Base-by-base conservation (phyloP, 1,284 basidiomycete genomes). In the Afroboletus lepidellus region DNA sequence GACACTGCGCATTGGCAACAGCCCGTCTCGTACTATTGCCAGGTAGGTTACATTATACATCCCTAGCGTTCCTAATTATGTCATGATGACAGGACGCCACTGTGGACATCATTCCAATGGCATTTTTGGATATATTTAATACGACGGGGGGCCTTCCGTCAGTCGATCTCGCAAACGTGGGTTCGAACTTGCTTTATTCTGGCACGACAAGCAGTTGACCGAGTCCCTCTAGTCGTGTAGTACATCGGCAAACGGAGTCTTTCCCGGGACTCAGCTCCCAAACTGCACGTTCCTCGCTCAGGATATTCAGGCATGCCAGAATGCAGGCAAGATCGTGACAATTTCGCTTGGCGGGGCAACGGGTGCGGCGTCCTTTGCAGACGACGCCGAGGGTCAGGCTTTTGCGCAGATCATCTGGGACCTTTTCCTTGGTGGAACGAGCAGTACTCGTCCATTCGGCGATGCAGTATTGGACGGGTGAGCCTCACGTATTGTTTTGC, bases 381-480 rank as follows among this genome's bases (percentile, higher is more conserved):
- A 75, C 9, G 80, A 82, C 46, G 64, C 75, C 0, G 74, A 85
- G 60, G 84, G 77, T 1, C 56, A 69, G 41, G 62, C 64, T 0
- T 85, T 84, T 56, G 84, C 80, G 1, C 72, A 81, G 33, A 78
- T 73, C 0, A 76, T 87, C 39, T 87, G 85, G 85, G 75, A 87
- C 62, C 49, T 83, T 12, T 86, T 87, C 72, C 74, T 87, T 8
- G 85, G 83, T 23, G 85, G 68, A 20, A 47, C 53, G 12, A 71
- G 69, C 15, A 30, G 13, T 29, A 76, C 76, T 0, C 72, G 85
- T 46, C 85, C 85, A 0, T 87, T 87, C 59, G 85, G 85, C 20
- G 57, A 61, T 30, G 84, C 81, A 9, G 79, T 85, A 11, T 74
- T 87, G 8, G 85, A 87, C 58, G 85, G 84, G 82, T 83, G 56